Evolutionary conservation across 345 rosid species (phyloP).

Genomic region (Boechera divaricarpa): DNA sequence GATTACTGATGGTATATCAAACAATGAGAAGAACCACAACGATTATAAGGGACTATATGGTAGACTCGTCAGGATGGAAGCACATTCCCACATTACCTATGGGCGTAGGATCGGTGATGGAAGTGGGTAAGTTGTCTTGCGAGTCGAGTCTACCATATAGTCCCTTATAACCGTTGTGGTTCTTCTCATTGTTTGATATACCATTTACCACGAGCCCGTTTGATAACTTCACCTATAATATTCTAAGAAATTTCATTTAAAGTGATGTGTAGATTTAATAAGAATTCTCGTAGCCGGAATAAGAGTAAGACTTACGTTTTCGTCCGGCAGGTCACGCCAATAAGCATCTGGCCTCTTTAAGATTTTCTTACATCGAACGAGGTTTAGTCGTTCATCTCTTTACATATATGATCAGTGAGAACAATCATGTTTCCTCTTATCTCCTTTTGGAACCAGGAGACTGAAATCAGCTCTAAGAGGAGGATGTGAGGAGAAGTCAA

Average conservation of each 20-base stretch:
- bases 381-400: slow-evolving; percentile 72
- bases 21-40: slow-evolving; percentile 72
- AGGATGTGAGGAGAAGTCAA: too few species aligned
- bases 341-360: slow-evolving; percentile 87
- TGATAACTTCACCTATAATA: slow-evolving; percentile 61
- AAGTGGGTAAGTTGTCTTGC: slow-evolving; percentile 94
- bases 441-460: slow-evolving; percentile 80
- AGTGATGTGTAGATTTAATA: not conserved
- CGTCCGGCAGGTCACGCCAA: slow-evolving; percentile 81
- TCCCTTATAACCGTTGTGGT: slow-evolving; percentile 87
- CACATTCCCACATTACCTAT: slow-evolving; percentile 94
- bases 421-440: slow-evolving; percentile 58
- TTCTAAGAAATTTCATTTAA: not conserved
- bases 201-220: slow-evolving; percentile 66
- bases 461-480: slow-evolving; percentile 47
- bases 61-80: slow-evolving; percentile 77
- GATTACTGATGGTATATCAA: slow-evolving; percentile 74
- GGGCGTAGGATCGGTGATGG: slow-evolving; percentile 84
- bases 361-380: slow-evolving; percentile 67
- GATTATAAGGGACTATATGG: slow-evolving; percentile 89
- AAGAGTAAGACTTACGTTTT: slow-evolving; percentile 55
- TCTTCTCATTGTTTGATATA: slow-evolving; percentile 69
- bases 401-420: slow-evolving; percentile 77
- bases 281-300: not conserved
- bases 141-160: slow-evolving; percentile 86